Evolutionary conservation across 2,329 filamentous ascomycete genomes (phyloP), one percentile per base, ranked within the genome.

Genomic region (Alternaria infectoria): DNA sequence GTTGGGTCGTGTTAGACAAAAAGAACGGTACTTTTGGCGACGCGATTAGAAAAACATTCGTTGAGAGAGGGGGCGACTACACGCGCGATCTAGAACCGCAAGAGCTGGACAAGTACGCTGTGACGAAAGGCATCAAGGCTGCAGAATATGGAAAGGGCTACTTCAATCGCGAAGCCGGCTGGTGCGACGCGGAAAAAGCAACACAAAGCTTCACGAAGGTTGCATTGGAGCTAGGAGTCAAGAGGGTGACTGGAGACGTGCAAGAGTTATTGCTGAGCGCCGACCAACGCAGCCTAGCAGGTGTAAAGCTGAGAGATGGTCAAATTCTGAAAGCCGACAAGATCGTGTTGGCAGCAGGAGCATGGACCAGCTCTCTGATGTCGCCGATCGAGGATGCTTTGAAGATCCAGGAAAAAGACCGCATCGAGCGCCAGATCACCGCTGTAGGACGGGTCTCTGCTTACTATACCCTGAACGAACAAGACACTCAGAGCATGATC

Each of bases 381-480:
- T 83, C 83, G 3, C 82, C 85, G 13, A 43, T 84, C 3, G 84
- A 86, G 66, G 82, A 84, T 59, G 65, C 74, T 4, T 66, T 85
- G 6, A 57, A 69, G 3, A 74, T 85, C 58, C 80, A 81, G 47
- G 83, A 83, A 2, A 78, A 82, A 3, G 77, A 85, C 25, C 80
- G 84, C 52, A 78, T 84, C 25, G 82, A 87, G 59, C 78, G 83
- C 26, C 88, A 90, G 66, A 80, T 85, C 17, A 79, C 82, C 46
- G 87, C 88, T 5, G 87, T 87, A 0, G 89, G 86, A 2, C 86
- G 89, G 15, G 85, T 85, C 3, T 87, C 87, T 0, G 87, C 86
- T 0, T 86, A 89, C 77, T 85, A 86, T 25, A 81, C 83, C 32
- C 81, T 90, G 7, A 81, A 83, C 6, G 79, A 83, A 1, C 77